Evolutionary conservation across 2,329 filamentous ascomycete species (phyloP).

Genomic region (Cytospora leucostoma): DNA sequence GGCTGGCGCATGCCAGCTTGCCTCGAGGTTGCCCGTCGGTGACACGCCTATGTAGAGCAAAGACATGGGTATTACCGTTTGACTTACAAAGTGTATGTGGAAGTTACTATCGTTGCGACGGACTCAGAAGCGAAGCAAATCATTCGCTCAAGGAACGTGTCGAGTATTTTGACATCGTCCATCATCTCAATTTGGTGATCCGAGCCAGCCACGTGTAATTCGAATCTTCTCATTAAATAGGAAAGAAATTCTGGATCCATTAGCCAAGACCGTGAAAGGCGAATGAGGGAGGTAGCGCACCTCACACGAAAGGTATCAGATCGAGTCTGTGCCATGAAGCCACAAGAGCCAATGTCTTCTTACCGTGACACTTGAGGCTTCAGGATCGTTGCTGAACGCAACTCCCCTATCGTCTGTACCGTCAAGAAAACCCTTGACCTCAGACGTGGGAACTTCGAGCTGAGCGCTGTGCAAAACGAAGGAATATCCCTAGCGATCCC

Average conservation of each 20-base stretch:
- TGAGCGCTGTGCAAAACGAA: neutral
- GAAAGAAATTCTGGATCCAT: neutral
- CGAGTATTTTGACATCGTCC: neutral
- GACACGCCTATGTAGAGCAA: slow-evolving; percentile 4
- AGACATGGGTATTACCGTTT: slow-evolving; percentile 16
- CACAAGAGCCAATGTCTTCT: neutral
- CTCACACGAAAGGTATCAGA: slow-evolving; percentile 2
- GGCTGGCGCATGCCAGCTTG: slow-evolving; percentile 22
- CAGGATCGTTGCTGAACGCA: no score
- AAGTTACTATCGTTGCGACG: neutral
- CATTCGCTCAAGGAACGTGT: neutral
- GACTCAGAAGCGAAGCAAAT: neutral
- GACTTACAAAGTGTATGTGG: slow-evolving; percentile 9
- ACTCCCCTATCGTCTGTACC: neutral
- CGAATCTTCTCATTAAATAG: neutral
- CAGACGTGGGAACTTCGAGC: no score
- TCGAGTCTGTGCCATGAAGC: neutral
- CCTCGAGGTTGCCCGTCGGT: slow-evolving; percentile 3
- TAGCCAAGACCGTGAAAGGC: neutral
- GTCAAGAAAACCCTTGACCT: neutral
- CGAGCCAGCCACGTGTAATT: slow-evolving; percentile 5
- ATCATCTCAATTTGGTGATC: neutral
- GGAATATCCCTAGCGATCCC: neutral
- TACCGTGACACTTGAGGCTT: neutral
- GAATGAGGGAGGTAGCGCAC: neutral